Evolutionary conservation across 805 yeast species (phyloP), one percentile per base, ranked within the genome.

Genomic region (Yarrowia keelungensis): DNA sequence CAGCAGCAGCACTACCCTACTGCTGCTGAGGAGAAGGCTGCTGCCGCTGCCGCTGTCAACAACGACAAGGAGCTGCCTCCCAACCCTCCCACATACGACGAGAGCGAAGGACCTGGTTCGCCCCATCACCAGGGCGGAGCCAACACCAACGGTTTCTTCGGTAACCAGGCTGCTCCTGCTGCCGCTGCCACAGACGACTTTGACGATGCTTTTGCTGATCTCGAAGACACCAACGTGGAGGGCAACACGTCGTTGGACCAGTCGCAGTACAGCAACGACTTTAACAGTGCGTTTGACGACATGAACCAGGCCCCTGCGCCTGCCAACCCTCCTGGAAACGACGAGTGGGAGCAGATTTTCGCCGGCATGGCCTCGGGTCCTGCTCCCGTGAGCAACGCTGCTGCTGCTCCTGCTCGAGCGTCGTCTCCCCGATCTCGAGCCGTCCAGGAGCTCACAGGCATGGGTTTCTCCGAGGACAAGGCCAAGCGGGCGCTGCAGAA

Each of bases 261-360:
- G 12, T 39, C 41, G 32, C 45, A 42, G 41, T 56, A 19, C 65
- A 11, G 39, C 41, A 41, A 50, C 56, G 71, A 73, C 41, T 74
- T 74, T 50, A 56, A 70, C 43, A 35, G 68, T 12, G 69, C 72
- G 35, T 73, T 73, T 66, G 73, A 72, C 51, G 65, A 65, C 53
- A 70, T 70, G 45, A 65, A 68, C 41, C 39, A 39, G 32, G 46
- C 61, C n/a, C 59, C 59, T 26, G 62, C 46, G 10, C 46, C 56
- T n/a, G 69, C 59, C 35, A 36, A 53, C n/a, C 42, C 61, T 51
- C 42, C 59, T 32, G 59, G 32, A 16, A 43, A 65, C 61, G 68
- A 91, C 74, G 98, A 92, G 77, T 92, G 98, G 98, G 97, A 92
- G 75, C 93, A 91, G 79, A 84, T 92, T 35, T 92, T 92, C 80